These are phyloP conservation scores for Cryptosporidium bovis DNA, from an alignment of 169 alveolate genomes.

Conservation along the genomic window DNA sequence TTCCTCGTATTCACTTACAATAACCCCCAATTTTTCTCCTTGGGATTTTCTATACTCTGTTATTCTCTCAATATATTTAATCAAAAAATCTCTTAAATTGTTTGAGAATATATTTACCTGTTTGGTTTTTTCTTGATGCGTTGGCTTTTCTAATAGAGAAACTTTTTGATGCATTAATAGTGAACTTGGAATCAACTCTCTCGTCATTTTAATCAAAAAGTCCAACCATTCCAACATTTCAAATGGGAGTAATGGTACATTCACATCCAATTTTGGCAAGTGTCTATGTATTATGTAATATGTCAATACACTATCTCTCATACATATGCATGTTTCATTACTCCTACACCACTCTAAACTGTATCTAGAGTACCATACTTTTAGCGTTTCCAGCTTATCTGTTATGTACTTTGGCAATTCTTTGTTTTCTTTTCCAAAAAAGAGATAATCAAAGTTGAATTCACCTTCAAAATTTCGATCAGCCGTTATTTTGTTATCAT, in stretches of 20 bases:
- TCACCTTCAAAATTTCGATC: not conserved
- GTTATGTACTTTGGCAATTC: conserved; percentile 23
- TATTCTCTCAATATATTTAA: conserved; percentile 36
- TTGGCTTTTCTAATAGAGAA: conserved; percentile 75
- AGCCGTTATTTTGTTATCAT: not conserved
- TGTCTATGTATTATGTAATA: conserved; percentile 27
- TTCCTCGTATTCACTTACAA: conserved; percentile 16
- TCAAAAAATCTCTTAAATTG: conserved; percentile 73
- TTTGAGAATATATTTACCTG: conserved; percentile 72
- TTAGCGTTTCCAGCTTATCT: conserved; percentile 29
- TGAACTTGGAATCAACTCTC: conserved; percentile 73
- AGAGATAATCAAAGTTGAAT: not conserved
- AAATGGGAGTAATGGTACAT: conserved; percentile 85
- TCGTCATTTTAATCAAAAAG: conserved; percentile 76
- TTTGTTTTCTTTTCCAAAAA: not conserved
- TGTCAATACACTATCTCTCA: conserved; percentile 41
- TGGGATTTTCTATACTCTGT: conserved; percentile 59
- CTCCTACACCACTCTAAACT: conserved; percentile 66
- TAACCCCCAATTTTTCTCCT: conserved; percentile 74
- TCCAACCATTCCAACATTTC: conserved; percentile 85
- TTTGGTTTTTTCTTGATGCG: conserved; percentile 77
- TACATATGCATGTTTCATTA: conserved; percentile 54
- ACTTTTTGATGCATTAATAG: conserved; percentile 68
- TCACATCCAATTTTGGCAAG: conserved; percentile 72
- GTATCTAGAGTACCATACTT: conserved; percentile 44